A percentile compares a stretch with the other conserved stretches of the same genome.
Conservation (phyloP, 2,329 filamentous ascomycete genomes). For the Colletotrichum graminicola region DNA sequence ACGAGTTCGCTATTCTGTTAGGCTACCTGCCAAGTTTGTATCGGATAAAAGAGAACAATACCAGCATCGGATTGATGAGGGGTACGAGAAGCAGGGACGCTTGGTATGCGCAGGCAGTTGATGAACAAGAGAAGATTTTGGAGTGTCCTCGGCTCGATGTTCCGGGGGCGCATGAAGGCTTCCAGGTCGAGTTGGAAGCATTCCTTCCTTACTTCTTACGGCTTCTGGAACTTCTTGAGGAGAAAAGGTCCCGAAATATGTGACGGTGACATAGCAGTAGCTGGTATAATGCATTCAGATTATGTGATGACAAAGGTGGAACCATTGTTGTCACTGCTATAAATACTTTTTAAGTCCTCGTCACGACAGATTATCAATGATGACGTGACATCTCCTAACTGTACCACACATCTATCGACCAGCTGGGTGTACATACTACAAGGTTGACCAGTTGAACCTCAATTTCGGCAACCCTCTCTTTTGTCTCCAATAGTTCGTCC, state of each 20-base stretch:
- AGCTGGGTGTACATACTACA: neutral
- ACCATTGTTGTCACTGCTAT: too few relatives aligned
- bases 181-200: constrained; percentile 47
- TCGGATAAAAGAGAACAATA: constrained; percentile 45
- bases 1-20: constrained; percentile 46
- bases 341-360: too few relatives aligned
- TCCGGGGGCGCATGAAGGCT: constrained; percentile 50
- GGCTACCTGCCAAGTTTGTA: constrained; percentile 46
- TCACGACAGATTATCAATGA: neutral
- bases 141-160: constrained; percentile 46
- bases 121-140: constrained; percentile 48
- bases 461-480: constrained; percentile 30
- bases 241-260: constrained; percentile 9
- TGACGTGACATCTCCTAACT: neutral
- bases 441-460: constrained; percentile 21
- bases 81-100: constrained; percentile 46
- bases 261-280: neutral
- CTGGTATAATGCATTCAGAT: neutral
- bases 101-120: constrained; percentile 46
- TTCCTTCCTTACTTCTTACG: constrained; percentile 47
- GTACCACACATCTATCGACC: neutral
- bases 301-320: too few relatives aligned
- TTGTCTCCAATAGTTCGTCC: constrained; percentile 53
- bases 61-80: constrained; percentile 48
- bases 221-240: constrained; percentile 46